These are phyloP conservation scores for Venturia carpophila DNA, from an alignment of 2,329 filamentous ascomycete genomes.

Conservation along the genomic window DNA sequence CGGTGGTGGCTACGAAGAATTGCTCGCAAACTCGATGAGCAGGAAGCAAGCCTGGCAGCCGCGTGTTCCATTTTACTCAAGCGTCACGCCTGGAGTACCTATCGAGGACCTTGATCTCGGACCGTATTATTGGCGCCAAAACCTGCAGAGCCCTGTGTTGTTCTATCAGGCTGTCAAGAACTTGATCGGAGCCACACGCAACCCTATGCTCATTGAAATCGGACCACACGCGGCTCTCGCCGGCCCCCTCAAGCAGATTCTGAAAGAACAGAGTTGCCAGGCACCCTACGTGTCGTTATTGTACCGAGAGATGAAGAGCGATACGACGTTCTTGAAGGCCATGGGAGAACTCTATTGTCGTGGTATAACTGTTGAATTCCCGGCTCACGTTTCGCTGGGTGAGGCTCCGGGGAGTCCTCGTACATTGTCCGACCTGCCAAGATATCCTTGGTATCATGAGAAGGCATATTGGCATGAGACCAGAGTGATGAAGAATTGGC, in stretches of 20 bases:
- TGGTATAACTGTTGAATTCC: not conserved
- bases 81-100: not conserved
- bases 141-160: not conserved
- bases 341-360: not conserved
- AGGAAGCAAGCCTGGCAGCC: too few species aligned
- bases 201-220: conserved; percentile 26
- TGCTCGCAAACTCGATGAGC: too few species aligned
- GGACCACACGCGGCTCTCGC: conserved; percentile 32
- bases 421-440: not conserved
- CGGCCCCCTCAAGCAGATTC: conserved; percentile 27
- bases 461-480: conserved; percentile 5
- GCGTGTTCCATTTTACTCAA: not conserved
- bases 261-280: conserved; percentile 3
- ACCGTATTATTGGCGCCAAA: not conserved
- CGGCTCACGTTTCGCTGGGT: too few species aligned
- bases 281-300: not conserved
- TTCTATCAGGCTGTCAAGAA: conserved; percentile 7
- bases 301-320: not conserved
- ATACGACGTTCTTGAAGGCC: not conserved
- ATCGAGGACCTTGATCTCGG: too few species aligned
- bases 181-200: not conserved
- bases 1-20: too few species aligned
- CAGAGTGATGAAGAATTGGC: not conserved
- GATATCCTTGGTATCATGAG: conserved; percentile 6
- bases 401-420: not conserved